Base-by-base conservation (phyloP, 1,284 basidiomycete species). In the Ustilago sp. region DNA sequence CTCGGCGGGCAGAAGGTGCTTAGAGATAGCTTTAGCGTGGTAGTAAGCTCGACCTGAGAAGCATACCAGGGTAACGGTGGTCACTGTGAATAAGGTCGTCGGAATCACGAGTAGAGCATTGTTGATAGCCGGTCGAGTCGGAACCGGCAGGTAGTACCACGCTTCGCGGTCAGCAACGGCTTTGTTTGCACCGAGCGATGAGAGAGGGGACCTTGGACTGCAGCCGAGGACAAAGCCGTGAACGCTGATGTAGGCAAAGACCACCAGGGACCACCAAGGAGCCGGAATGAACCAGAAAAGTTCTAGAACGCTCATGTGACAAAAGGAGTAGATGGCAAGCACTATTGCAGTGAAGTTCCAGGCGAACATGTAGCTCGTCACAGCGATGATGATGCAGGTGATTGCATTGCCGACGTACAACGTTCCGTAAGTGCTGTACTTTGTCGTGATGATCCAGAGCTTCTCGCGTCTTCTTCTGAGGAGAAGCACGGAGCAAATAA, bases 261-360 rank as follows among this genome's bases (percentile, higher is more conserved):
- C 5, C 7, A 60, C 52, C 13, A 72, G 35, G 7, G 69, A 51
- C 36, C 58, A 34, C 63, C 67, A 74, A 4, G 72, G 72, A 8
- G 63, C 12, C n/a, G 72, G 72, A 12, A 70, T 45, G 36, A 66
- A 12, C 67, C 72, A 74, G 36, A 38, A 56, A 59, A 63, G 67
- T 19, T 58, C 39, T 9, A 68, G n/a, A 12, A 31, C 13, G 8
- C 50, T 31, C 1, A 50, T 12, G 5, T 53, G 23, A 17, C 28
- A 13, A 15, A 45, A 57, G 12, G 53, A 58, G 34, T 60, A 65
- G 1, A 12, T 31, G 4, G 39, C 31, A 3, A 48, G 13, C 11
- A 43, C 34, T 11, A 65, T 28, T 0, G 56, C 58, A 6, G 15
- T 4, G 4, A 47, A 11, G 6, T 48, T 36, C 63, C 63, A 74